Base-by-base conservation (phyloP, 495 filamentous ascomycete species). In the Trichocladium antarcticum region DNA sequence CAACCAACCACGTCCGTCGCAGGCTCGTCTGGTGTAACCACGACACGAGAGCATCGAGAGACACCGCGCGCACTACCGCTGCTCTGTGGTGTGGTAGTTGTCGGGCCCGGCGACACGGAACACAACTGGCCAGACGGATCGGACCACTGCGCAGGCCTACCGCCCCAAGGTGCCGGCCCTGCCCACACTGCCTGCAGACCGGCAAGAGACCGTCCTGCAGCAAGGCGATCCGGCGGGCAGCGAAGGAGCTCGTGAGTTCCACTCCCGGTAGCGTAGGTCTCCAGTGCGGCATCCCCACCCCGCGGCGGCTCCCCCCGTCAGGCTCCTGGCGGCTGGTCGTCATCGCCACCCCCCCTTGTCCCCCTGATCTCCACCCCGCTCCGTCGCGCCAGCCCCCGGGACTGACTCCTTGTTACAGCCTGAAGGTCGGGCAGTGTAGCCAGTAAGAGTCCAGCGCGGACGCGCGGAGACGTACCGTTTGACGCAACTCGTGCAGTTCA, bases 401-500 rank as follows among this genome's bases (percentile, higher is more conserved):
- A 42, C 62, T 62, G 52, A 62, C 61, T 65, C 65, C 66, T 32
- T 45, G 67, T 68, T 63, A 65, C 70, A 68, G 63, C 69, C 70
- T 67, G 66, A 71, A 68, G 54, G 55, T 66, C 60, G 60, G 67
- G 61, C 66, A 67, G 63, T 64, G 57, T 60, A 62, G 54, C 60
- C 62, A 61, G 66, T 70, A 62, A 65, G 61, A 66, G 56, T 28
- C 64, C 58, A 59, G 59, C 61, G 59, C 58, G 59, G 56, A 67
- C 66, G 60, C 62, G 63, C 56, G 48, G 56, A 65, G 54, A 65
- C 56, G 62, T 59, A 63, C 54, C 46, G 47, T 40, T 54, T 49
- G 53, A 65, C 66, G 63, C 64, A 66, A 58, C 56, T 50, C 58
- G 59, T 71, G 71, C 71, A 72, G 67, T 61, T 68, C 58, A 65